Evolutionary conservation across 192 early-diverging fungal species (phyloP), one percentile per base, ranked within the genome.

Genomic region (Phlyctochytrium bullatum): DNA sequence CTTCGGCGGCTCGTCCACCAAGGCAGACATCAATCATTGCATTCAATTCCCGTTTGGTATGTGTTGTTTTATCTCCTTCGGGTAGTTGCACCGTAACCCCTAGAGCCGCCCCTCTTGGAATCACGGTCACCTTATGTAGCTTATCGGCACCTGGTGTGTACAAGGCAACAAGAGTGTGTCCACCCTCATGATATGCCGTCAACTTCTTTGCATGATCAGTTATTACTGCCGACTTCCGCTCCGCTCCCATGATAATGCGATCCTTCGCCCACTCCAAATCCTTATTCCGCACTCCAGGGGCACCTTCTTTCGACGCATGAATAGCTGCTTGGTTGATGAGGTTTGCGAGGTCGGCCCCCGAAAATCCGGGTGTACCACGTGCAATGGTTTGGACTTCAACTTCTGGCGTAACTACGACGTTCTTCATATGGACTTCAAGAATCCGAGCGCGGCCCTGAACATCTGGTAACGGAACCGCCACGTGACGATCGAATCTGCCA

Each of bases 131-230:
- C 74, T 99, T 99, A 80, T 98, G 95, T 64, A 99, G 72, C 31
- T 96, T 93, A 84, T 91, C 90, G 3, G 98, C 95, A 4, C 95
- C 96, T 23, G 86, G 83, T n/a, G 95, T 98, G 80, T 92, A 94
- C 73, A 93, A 82, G 3, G 96, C 96, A 1, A 96, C 95, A 35
- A 99, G 76, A 0, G 98, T 89, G 76, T 99, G 98, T 0, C 98
- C 98, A 36, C 95, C 96, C 73, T 99, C 98, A 73, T 99, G 98
- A 71, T 98, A 98, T 0, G 98, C 96, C 3, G 96, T 98, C 33
- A 93, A 72, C 24, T 86, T 80, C 71, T 96, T 97, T 69, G 78
- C 85, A 57, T 96, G 88, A 14, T 90, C 91, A 2, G 93, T 93
- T 53, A 98, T 89, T 16, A 97, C 90, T 1, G 95, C 95, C 27